Evolutionary conservation across 768 basidiomycete species (phyloP).

Genomic region (Sarcomyxa edulis): DNA sequence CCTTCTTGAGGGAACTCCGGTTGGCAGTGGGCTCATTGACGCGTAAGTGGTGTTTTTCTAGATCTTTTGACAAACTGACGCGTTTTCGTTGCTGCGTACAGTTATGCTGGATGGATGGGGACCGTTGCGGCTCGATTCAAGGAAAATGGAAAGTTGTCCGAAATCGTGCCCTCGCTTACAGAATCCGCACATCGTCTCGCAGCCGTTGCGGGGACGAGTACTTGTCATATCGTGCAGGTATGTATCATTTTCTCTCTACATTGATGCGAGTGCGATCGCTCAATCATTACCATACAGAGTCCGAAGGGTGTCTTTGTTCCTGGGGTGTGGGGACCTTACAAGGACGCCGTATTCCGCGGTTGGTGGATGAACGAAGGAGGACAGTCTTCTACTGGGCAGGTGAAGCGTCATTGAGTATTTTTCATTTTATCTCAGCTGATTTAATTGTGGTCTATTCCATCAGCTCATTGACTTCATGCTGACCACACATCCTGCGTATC

Average conservation of each 20-base stretch:
- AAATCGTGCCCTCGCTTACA: conserved; percentile 52
- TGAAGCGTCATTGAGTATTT: conserved; percentile 18
- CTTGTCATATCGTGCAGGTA: conserved; percentile 91
- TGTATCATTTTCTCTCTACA: not conserved
- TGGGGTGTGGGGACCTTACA: conserved; percentile 92
- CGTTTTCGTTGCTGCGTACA: conserved; percentile 21
- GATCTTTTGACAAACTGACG: too few species aligned
- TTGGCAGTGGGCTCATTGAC: conserved; percentile 94
- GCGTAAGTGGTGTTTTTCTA: conserved; percentile 54
- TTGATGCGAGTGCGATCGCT: not conserved
- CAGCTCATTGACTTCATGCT: conserved; percentile 93
- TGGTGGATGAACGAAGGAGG: conserved; percentile 99
- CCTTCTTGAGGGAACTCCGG: conserved; percentile 77
- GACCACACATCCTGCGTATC: conserved; percentile 84
- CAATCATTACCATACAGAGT: conserved; percentile 39
- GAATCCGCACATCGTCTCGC: conserved; percentile 83
- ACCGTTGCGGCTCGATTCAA: conserved; percentile 80
- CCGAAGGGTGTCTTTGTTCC: conserved; percentile 79
- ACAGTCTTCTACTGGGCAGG: conserved; percentile 97
- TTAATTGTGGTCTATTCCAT: too few species aligned
- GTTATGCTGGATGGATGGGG: conserved; percentile 96
- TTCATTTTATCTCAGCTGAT: conserved; percentile 4
- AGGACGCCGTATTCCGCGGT: conserved; percentile 83
- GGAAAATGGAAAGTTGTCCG: conserved; percentile 46
- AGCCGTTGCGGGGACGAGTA: conserved; percentile 93